Evolutionary conservation across 2,329 filamentous ascomycete species (phyloP), one percentile per base, ranked within the genome.

Genomic region (Aureobasidium sp.): DNA sequence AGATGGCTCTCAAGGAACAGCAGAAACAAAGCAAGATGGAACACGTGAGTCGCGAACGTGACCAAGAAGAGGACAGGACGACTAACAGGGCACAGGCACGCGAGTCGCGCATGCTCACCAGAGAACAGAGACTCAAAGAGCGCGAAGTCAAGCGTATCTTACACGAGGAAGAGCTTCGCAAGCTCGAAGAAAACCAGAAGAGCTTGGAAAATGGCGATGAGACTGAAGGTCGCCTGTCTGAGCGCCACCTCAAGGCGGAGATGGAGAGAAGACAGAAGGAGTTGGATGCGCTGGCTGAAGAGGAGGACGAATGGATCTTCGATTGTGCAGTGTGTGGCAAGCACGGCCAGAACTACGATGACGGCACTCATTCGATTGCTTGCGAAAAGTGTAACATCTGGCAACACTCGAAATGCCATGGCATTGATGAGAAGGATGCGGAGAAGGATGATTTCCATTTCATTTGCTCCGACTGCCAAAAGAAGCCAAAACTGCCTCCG

Each of bases 311-410:
- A 57, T 97, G 94, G 94, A 83, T 91, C 42, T 99, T 99, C 68
- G 94, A 99, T 72, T 99, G 94, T 72, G 81, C 84, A 15, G 83
- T 90, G 29, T 99, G 94, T 73, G 93, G 93, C 29, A 82, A 91
- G 26, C 87, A 96, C 73, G 94, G 94, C 26, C 88, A 95, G 68
- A 90, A 97, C 63, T 71, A 86, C 64, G 94, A 99, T 69, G 94
- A 97, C 72, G 94, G 94, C 39, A 88, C 90, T 8, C 92, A 96
- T 72, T 96, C 91, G 72, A 87, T 99, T 66, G 89, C 92, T 32
- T 99, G 94, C 75, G 94, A 99, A 71, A 87, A 82, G 67, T 99
- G 94, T 79, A 95, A 88, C 71, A 87, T 96, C 52, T 99, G 94
- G 94, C 93, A 97, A 73, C 94, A 99, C 72, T 96, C 91, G 79